phyloP scores from a whole-genome alignment of 495 filamentous ascomycete genomes.

The Aspergillus diversus region DNA sequence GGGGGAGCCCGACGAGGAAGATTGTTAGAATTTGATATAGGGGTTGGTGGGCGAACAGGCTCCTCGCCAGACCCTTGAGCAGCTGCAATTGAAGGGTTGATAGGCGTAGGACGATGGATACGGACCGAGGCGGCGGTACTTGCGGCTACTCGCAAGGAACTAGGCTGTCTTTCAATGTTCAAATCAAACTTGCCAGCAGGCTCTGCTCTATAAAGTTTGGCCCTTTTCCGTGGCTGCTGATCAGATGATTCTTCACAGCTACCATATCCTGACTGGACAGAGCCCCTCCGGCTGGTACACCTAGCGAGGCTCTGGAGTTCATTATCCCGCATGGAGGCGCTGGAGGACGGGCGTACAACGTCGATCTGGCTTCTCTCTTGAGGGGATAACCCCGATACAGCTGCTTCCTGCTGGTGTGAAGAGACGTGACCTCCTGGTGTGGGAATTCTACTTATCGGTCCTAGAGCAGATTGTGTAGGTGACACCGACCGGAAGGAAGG shows the following conservation, averaged over 20 bases:
- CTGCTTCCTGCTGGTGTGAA: slow-evolving; percentile 28
- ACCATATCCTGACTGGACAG: slow-evolving; percentile 61
- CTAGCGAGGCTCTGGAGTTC: slow-evolving; percentile 38
- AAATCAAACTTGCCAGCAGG: slow-evolving; percentile 70
- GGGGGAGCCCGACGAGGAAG: slow-evolving; percentile 37
- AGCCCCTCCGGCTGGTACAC: slow-evolving; percentile 38
- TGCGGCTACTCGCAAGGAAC: slow-evolving; percentile 84
- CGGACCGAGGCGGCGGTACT: slow-evolving; percentile 86
- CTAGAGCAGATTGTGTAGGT: slow-evolving; percentile 40
- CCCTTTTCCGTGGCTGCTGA: slow-evolving; percentile 65
- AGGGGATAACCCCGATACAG: slow-evolving; percentile 19
- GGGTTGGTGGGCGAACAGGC: slow-evolving; percentile 79
- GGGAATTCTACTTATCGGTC: slow-evolving; percentile 38
- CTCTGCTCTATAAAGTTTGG: slow-evolving; percentile 70
- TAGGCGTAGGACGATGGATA: slow-evolving; percentile 75
- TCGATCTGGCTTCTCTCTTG: slow-evolving; percentile 34
- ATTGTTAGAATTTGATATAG: slow-evolving; percentile 58
- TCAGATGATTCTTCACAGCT: slow-evolving; percentile 72
- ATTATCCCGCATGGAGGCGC: slow-evolving; percentile 48
- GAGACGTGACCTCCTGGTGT: slow-evolving; percentile 37
- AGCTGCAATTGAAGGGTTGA: slow-evolving; percentile 54
- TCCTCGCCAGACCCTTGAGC: slow-evolving; percentile 67
- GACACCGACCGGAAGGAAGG: slow-evolving; percentile 40
- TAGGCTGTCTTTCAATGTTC: slow-evolving; percentile 64
- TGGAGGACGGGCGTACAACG: slow-evolving; percentile 51